Conservation (phyloP, 768 basidiomycete species). For the Calvatia gigantea region DNA sequence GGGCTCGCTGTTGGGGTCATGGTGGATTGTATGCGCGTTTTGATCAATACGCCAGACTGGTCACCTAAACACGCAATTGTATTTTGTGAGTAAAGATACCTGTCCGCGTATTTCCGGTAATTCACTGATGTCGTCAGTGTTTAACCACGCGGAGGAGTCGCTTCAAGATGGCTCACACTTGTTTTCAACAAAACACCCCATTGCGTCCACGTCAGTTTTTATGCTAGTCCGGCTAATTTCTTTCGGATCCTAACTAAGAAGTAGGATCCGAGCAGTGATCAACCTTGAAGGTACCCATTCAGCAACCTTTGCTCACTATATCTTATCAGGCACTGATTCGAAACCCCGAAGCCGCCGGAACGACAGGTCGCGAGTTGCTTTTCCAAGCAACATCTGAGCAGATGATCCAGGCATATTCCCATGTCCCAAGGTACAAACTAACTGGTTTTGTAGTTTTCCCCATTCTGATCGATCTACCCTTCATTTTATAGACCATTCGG, state of each 20-base stretch:
- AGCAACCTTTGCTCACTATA: background rate
- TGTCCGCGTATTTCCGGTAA: background rate
- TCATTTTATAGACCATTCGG: slow-evolving; percentile 65
- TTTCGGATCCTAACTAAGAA: background rate
- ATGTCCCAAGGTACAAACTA: slow-evolving; percentile 63
- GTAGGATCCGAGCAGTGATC: slow-evolving; percentile 80
- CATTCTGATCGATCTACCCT: background rate
- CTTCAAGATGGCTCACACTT: slow-evolving; percentile 94
- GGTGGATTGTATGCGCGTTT: slow-evolving; percentile 83
- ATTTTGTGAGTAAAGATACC: slow-evolving; percentile 56
- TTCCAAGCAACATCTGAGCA: slow-evolving; percentile 96
- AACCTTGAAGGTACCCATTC: slow-evolving; percentile 76
- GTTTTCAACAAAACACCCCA: slow-evolving; percentile 86
- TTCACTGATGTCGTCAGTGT: slow-evolving; percentile 48
- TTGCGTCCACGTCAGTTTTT: slow-evolving; percentile 59
- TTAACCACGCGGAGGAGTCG: slow-evolving; percentile 94
- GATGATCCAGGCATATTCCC: slow-evolving; percentile 89
- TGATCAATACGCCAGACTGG: slow-evolving; percentile 65
- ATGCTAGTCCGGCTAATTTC: background rate
- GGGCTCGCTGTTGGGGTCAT: slow-evolving; percentile 86
- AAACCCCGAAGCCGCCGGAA: slow-evolving; percentile 65
- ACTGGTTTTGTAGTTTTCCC: background rate
- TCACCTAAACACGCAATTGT: slow-evolving; percentile 75
- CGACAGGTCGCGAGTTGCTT: slow-evolving; percentile 80
- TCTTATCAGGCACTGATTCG: slow-evolving; percentile 2